phyloP scores from a whole-genome alignment of 2,329 filamentous ascomycete genomes.

The Corniculantispora saksenae region DNA sequence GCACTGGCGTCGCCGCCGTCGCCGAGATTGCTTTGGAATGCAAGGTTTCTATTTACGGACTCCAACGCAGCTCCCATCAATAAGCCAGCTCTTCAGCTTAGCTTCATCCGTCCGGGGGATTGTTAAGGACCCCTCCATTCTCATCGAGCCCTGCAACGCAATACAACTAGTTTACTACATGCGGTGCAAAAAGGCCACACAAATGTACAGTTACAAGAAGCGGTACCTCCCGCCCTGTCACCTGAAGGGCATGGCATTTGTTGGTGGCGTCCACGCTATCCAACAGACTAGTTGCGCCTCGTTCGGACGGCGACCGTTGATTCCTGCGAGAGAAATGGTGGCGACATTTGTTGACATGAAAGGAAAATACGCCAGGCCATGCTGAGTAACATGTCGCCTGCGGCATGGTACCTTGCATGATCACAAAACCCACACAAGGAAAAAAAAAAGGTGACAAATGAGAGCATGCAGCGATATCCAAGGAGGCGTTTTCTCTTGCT shows the following conservation, averaged over 20 bases:
- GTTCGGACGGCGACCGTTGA: not conserved
- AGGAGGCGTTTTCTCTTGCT: not conserved
- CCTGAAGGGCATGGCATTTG: not conserved
- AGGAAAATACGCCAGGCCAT: not conserved
- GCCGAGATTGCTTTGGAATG: not conserved
- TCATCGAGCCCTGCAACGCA: no score
- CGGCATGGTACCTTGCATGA: constrained; percentile 5
- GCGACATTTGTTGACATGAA: not conserved
- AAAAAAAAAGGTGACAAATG: constrained; percentile 2
- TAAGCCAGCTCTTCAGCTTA: no score
- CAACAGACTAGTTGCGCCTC: not conserved
- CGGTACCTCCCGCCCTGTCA: not conserved
- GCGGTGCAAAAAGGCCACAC: no score
- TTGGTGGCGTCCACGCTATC: not conserved
- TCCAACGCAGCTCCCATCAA: not conserved
- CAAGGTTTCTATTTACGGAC: not conserved
- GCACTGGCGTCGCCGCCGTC: no score
- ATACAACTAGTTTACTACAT: no score
- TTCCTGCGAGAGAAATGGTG: not conserved
- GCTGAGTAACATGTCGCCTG: not conserved
- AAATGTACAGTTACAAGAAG: no score
- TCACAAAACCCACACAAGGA: not conserved
- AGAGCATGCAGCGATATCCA: not conserved
- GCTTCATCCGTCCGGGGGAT: no score
- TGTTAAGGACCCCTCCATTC: no score